Conservation (phyloP, 805 yeast genomes). For the Wilhelminamyces savonicus region DNA sequence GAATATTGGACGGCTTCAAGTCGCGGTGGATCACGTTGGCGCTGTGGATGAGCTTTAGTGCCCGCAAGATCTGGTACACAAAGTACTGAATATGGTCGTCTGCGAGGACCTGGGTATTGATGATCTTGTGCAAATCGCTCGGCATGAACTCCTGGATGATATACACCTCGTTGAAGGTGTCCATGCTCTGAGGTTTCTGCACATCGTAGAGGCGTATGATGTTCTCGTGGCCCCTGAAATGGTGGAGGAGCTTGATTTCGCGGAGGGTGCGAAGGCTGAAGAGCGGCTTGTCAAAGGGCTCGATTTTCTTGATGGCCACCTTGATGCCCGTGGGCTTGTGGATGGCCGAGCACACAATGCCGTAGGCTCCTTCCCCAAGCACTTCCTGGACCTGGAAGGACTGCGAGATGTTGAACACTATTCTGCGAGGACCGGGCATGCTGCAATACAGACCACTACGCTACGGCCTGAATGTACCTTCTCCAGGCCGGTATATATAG, state of each 20-base stretch:
- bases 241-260: conserved; percentile 59
- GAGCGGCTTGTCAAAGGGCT: conserved; percentile 60
- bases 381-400: conserved; percentile 54
- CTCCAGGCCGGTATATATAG: too few species aligned
- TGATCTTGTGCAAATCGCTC: conserved; percentile 61
- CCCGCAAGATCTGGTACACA: conserved; percentile 63
- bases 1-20: conserved; percentile 66
- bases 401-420: conserved; percentile 55
- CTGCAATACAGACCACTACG: too few species aligned
- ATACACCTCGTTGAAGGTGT: conserved; percentile 65
- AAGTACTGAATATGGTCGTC: conserved; percentile 70
- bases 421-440: background rate
- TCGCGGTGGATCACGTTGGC: conserved; percentile 74
- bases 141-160: conserved; percentile 76
- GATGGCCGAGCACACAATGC: conserved; percentile 65
- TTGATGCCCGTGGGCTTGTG: conserved; percentile 53
- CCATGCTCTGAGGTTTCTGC: conserved; percentile 54
- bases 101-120: conserved; percentile 47
- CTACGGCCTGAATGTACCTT: too few species aligned
- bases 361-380: conserved; percentile 80
- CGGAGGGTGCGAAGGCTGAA: conserved; percentile 66
- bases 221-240: conserved; percentile 65
- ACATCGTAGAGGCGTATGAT: conserved; percentile 62
- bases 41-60: conserved; percentile 63
- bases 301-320: conserved; percentile 75